Conservation (phyloP, 179 eudicot genomes). For the Carnegiea gigantea region DNA sequence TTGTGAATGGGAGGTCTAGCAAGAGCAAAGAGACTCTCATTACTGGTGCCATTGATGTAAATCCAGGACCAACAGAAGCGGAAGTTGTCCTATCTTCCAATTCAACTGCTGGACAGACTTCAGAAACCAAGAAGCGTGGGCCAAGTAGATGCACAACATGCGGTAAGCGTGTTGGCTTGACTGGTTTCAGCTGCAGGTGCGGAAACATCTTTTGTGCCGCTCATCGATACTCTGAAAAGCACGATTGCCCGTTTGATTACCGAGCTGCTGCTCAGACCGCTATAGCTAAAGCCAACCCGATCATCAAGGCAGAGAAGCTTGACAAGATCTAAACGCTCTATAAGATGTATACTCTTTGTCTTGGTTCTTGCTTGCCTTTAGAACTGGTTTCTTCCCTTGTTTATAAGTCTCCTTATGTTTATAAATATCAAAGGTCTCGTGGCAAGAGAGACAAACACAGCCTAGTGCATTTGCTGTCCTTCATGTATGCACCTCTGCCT, state of each 20-base stretch:
- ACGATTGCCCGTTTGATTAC: slow-evolving; percentile 67
- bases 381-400: slow-evolving; percentile 11
- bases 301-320: slow-evolving; percentile 75
- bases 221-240: slow-evolving; percentile 82
- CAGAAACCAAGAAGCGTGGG: slow-evolving; percentile 44
- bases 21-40: slow-evolving; percentile 34
- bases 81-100: slow-evolving; percentile 21
- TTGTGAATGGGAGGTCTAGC: slow-evolving; percentile 53
- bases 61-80: slow-evolving; percentile 26
- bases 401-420: slow-evolving; percentile 12
- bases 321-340: slow-evolving; percentile 49
- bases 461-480: not conserved
- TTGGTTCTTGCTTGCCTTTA: slow-evolving; percentile 18
- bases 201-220: slow-evolving; percentile 62
- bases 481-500: too few species aligned
- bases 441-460: slow-evolving; percentile 18
- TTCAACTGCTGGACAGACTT: slow-evolving; percentile 22
- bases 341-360: slow-evolving; percentile 14
- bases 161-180: slow-evolving; percentile 66
- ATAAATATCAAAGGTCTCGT: slow-evolving; percentile 11
- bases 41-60: slow-evolving; percentile 21
- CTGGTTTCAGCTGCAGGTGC: slow-evolving; percentile 69
- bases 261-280: slow-evolving; percentile 56
- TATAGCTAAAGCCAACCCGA: slow-evolving; percentile 69
- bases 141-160: slow-evolving; percentile 66